These are phyloP conservation scores for Plasmodium coatneyi DNA, from an alignment of 169 alveolate genomes.

Conservation along the genomic window DNA sequence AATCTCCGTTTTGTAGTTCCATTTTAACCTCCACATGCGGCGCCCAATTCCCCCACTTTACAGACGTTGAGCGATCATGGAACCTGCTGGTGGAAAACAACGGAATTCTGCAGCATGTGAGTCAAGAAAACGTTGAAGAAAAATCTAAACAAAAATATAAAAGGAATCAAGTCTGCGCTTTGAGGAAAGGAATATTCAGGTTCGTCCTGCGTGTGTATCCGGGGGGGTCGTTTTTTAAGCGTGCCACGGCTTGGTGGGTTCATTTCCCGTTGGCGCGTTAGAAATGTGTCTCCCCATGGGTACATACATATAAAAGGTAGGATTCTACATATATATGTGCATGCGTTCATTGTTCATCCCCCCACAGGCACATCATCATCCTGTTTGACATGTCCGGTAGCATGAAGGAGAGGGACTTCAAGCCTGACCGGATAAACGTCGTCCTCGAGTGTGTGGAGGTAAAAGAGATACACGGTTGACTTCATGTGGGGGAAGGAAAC, in stretches of 20 bases:
- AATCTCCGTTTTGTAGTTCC: neutral
- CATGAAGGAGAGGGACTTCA: conserved; percentile 85
- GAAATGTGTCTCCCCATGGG: neutral
- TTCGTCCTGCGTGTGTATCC: conserved; percentile 11
- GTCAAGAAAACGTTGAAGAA: conserved; percentile 71
- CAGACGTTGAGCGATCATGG: conserved; percentile 86
- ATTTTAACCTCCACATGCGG: neutral
- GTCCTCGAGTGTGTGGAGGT: conserved; percentile 83
- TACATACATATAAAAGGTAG: neutral
- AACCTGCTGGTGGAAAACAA: conserved; percentile 85
- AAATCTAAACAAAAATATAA: conserved; percentile 25
- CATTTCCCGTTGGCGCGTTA: neutral
- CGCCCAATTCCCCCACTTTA: neutral
- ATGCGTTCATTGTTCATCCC: neutral
- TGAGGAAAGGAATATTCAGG: conserved; percentile 83
- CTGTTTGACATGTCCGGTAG: conserved; percentile 82
- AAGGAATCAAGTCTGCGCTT: conserved; percentile 6
- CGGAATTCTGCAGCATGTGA: conserved; percentile 81
- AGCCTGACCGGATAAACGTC: conserved; percentile 83
- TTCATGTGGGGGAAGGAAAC: neutral
- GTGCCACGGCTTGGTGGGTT: neutral
- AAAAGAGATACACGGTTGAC: neutral
- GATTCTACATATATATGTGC: neutral
- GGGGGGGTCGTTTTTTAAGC: neutral
- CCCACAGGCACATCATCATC: conserved; percentile 79